phyloP scores from a whole-genome alignment of 164 flowering plant genomes.

The Vitis rotundifolia region DNA sequence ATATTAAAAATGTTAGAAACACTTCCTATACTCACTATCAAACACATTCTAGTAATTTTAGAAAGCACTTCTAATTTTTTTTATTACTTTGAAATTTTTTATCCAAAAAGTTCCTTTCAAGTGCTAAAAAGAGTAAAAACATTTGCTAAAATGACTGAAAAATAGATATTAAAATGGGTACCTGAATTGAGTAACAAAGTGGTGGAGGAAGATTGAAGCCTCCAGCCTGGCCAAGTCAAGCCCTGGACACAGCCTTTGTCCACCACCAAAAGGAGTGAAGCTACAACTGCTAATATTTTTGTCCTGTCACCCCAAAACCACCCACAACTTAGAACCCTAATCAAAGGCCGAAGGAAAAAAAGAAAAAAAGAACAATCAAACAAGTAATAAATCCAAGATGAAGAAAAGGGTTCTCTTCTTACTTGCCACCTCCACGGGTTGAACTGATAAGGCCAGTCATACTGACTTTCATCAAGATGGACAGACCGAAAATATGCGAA shows the following conservation, averaged over 20 bases:
- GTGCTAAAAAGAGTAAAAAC: background rate
- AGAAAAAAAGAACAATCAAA: background rate
- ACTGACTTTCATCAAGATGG: conserved; percentile 73
- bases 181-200: conserved; percentile 85
- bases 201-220: conserved; percentile 89
- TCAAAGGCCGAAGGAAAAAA: no score
- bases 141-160: background rate
- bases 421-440: conserved; percentile 99
- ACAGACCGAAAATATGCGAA: conserved; percentile 83
- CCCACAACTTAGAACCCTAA: no score
- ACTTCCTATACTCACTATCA: fast-evolving
- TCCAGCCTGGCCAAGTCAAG: conserved; percentile 91
- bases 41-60: fast-evolving
- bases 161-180: conserved; percentile 15
- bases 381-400: background rate
- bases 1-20: no score
- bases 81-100: no score
- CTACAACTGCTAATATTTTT: conserved; percentile 52
- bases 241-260: conserved; percentile 94
- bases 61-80: no score
- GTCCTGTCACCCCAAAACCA: conserved; percentile 33
- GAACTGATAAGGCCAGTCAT: conserved; percentile 71
- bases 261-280: conserved; percentile 98
- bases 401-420: conserved; percentile 18
- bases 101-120: no score